Conservation (phyloP, 2,329 filamentous ascomycete species). For the Fusarium mexicanum region DNA sequence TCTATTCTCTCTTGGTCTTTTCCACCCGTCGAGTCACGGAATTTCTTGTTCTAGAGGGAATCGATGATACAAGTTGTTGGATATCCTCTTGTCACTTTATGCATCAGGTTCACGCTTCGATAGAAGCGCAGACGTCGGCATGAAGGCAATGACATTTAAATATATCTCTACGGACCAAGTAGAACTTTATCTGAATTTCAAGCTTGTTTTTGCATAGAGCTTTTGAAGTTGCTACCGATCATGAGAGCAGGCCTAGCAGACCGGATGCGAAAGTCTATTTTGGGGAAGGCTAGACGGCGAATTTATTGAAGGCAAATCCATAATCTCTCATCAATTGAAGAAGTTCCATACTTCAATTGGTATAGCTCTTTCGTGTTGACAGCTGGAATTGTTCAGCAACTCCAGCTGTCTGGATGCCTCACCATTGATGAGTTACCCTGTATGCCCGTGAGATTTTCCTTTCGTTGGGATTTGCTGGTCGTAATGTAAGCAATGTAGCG, state of each 20-base stretch:
- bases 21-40: rapidly evolving
- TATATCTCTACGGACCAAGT: too few species aligned
- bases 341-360: neutral
- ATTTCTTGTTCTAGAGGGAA: rapidly evolving
- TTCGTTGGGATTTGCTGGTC: neutral
- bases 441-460: too few species aligned
- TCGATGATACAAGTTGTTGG: neutral
- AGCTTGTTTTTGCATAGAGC: too few species aligned
- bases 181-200: too few species aligned
- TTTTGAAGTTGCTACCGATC: neutral
- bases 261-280: rapidly evolving
- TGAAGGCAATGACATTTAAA: neutral
- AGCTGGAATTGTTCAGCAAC: too few species aligned
- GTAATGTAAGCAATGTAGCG: neutral
- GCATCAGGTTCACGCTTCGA: neutral
- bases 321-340: neutral
- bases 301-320: neutral
- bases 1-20: rapidly evolving
- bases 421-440: neutral
- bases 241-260: neutral
- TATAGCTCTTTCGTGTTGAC: too few species aligned
- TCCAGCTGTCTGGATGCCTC: rapidly evolving
- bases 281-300: too few species aligned
- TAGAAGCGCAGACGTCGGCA: neutral
- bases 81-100: neutral